Conservation (phyloP, 176 grass and related monocot genomes). For the Microstegium vimineum region DNA sequence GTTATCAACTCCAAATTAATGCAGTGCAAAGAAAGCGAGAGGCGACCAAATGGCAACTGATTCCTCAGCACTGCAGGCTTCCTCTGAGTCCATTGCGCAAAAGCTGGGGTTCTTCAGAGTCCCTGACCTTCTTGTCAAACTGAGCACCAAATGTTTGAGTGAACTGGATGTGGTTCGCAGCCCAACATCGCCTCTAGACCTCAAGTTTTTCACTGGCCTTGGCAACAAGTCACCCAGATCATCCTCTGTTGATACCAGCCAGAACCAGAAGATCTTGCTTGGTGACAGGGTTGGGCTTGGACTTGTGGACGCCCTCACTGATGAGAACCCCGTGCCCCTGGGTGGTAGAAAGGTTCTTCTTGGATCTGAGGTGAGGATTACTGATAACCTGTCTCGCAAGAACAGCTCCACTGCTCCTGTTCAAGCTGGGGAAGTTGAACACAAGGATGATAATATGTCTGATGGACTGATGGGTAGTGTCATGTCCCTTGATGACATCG, state of each 20-base stretch:
- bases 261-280: conserved; percentile 50
- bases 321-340: conserved; percentile 35
- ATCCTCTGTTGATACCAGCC: conserved; percentile 25
- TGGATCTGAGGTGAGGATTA: conserved; percentile 56
- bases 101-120: conserved; percentile 61
- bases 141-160: conserved; percentile 54
- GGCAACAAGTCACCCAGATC: conserved; percentile 57
- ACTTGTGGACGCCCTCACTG: conserved; percentile 45
- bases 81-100: conserved; percentile 33
- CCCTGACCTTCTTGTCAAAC: conserved; percentile 51
- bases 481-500: conserved; percentile 58
- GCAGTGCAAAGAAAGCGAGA: conserved; percentile 24
- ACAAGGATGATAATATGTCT: conserved; percentile 45
- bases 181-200: conserved; percentile 61
- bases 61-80: conserved; percentile 8
- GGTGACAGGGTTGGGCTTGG: conserved; percentile 63
- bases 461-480: conserved; percentile 40
- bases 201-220: conserved; percentile 56
- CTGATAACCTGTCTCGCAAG: conserved; percentile 40
- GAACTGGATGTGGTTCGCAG: conserved; percentile 58
- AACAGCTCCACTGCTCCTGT: conserved; percentile 44
- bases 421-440: conserved; percentile 21
- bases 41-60: conserved; percentile 41
- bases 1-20: not conserved
- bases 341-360: conserved; percentile 54